Base-by-base conservation (phyloP, 2,329 filamentous ascomycete genomes). In the Macrophomina pseudophaseolina region DNA sequence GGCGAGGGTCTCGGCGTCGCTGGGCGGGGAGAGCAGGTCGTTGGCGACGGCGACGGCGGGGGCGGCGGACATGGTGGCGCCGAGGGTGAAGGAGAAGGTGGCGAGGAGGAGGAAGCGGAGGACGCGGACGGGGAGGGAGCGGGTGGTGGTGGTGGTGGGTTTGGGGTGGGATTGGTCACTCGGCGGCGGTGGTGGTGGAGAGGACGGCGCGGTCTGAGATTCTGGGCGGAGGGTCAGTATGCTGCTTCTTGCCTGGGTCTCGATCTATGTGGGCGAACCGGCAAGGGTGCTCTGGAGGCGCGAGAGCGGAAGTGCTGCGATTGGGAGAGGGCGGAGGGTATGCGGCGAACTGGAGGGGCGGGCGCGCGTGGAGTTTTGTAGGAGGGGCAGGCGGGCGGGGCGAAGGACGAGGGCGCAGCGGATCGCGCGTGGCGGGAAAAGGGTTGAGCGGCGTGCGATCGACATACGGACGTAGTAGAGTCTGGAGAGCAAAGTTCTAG, bases 1-100 rank as follows among this genome's bases (percentile, higher is more conserved):
- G 4, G 78, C 76, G 68, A 95, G 85, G 28, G 91, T 91, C 72
- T 96, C 91, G 73, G 87, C 88, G 79, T 97, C 91, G 35, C 86
- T 86, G 70, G 86, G 85, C 3, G 87, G 86, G 67, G 82, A 80
- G 67, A 86, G 70, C 69, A 87, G 78, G 63, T 79, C 81, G 56
- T 80, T 80, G 54, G 85, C 78, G 59, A 82, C 81, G 44, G 83
- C 74, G 66, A 86, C 71, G 42, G 84, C 84, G 44, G 87, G 87
- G 11, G 80, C 78, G 69, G 83, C 81, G 63, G 85, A 81, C 82
- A 90, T 87, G 70, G 80, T 75, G 80, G 89, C 85, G 70, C 88
- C 88, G 68, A 87, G 64, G 42, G 80, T 79, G 68, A 87, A 78
- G 66, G 79, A 79, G 69, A 85, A 65, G 72, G 85, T 72, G 38